Evolutionary conservation across 257 asterid genomes (phyloP).

Genomic region (Osmanthus fragrans): DNA sequence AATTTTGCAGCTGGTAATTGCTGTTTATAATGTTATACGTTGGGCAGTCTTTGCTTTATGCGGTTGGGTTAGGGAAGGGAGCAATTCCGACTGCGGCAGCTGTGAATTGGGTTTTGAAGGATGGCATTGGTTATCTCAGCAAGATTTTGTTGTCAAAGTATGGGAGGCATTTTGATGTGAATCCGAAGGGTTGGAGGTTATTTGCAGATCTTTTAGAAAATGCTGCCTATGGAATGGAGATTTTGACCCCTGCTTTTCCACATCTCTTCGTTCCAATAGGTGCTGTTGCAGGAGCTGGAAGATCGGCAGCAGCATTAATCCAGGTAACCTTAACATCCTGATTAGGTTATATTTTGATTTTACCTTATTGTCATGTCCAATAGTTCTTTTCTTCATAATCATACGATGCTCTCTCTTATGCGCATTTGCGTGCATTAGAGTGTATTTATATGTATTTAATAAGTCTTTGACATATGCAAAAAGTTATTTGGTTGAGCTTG

Average conservation of each 20-base stretch:
- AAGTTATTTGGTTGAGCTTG: slow-evolving; percentile 6
- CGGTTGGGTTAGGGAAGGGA: slow-evolving; percentile 96
- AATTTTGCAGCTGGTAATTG: background rate
- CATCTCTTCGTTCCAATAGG: slow-evolving; percentile 96
- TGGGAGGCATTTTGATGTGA: slow-evolving; percentile 95
- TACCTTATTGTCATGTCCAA: background rate
- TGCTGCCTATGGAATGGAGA: slow-evolving; percentile 96
- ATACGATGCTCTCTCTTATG: background rate
- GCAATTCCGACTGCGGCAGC: slow-evolving; percentile 99
- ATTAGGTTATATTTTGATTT: background rate
- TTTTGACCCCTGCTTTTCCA: slow-evolving; percentile 91
- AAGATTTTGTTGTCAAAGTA: slow-evolving; percentile 85
- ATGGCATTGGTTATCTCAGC: slow-evolving; percentile 94
- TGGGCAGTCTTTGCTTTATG: slow-evolving; percentile 83
- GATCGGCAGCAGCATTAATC: slow-evolving; percentile 91
- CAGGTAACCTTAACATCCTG: slow-evolving; percentile 53
- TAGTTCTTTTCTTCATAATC: background rate
- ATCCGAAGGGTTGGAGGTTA: slow-evolving; percentile 97
- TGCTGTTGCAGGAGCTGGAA: slow-evolving; percentile 94
- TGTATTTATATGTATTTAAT: background rate
- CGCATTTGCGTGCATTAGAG: background rate
- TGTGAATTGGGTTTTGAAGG: slow-evolving; percentile 96
- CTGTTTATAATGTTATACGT: background rate
- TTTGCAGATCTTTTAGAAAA: slow-evolving; percentile 91
- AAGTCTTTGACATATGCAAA: background rate